A percentile compares a stretch with the other conserved stretches of the same genome.
Evolutionary conservation across 345 rosid genomes (phyloP).

Genomic region (Populus pruinosa): DNA sequence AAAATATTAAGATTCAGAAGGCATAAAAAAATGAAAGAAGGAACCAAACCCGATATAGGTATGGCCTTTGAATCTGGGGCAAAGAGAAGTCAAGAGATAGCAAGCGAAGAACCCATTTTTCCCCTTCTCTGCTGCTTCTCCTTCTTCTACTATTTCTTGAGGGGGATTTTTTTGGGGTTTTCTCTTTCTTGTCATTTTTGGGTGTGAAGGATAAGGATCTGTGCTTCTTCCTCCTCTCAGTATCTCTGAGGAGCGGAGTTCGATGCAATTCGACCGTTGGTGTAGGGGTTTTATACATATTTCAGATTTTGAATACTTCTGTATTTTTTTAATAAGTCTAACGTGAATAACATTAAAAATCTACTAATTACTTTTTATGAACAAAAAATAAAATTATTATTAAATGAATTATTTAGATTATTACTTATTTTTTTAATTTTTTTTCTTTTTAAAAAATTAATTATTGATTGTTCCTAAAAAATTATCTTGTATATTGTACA

Average conservation of each 20-base stretch:
- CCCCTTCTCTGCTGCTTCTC: slow-evolving; percentile 22
- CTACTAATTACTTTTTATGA: too few species aligned
- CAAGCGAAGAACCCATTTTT: slow-evolving; percentile 66
- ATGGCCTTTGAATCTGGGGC: slow-evolving; percentile 81
- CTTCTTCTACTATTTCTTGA: slow-evolving; percentile 17
- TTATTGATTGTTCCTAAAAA: too few species aligned
- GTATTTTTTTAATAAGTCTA: too few species aligned
- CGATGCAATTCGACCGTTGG: slow-evolving; percentile 21
- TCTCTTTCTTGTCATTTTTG: not conserved
- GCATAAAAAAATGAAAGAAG: not conserved
- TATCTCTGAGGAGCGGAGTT: not conserved
- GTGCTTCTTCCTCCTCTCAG: not conserved
- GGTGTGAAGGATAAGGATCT: not conserved
- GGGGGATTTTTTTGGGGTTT: slow-evolving; percentile 25
- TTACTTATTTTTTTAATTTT: too few species aligned
- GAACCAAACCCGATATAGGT: slow-evolving; percentile 75
- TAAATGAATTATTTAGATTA: too few species aligned
- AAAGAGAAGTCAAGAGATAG: slow-evolving; percentile 77
- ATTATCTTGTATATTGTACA: too few species aligned
- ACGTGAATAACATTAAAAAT: too few species aligned
- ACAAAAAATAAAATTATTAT: too few species aligned
- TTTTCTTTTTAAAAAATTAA: too few species aligned
- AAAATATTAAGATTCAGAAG: not conserved
- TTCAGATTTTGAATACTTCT: not conserved
- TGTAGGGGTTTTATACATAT: not conserved